A percentile compares a stretch with the other conserved stretches of the same genome.
Evolutionary conservation across 139 green algal genomes (phyloP).

Genomic region (Chlamydomonas incerta): DNA sequence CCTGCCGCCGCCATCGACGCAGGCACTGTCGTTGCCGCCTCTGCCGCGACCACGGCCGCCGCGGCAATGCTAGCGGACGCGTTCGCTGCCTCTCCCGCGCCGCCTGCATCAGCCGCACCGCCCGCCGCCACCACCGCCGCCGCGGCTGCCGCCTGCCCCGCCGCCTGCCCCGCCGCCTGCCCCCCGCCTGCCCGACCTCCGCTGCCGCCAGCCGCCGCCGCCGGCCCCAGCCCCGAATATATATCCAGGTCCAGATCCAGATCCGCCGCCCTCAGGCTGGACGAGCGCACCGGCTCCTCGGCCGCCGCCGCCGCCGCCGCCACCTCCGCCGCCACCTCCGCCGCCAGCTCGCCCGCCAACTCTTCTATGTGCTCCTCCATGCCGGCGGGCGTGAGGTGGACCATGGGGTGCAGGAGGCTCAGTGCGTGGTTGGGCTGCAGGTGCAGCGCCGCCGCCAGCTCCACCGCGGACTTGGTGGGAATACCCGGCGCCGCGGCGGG

Average conservation of each 20-base stretch:
- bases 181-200: not conserved
- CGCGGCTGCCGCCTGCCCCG: not conserved
- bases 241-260: conserved; percentile 13
- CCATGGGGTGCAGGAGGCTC: conserved; percentile 17
- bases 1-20: not conserved
- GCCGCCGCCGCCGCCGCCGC: not conserved
- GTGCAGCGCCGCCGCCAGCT: not conserved
- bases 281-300: too few relatives aligned
- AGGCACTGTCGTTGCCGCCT: not conserved
- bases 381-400: conserved; percentile 27
- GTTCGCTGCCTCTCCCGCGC: too few relatives aligned
- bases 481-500: not conserved
- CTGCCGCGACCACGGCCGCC: not conserved
- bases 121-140: not conserved
- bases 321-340: conserved; percentile 20
- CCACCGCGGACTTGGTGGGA: not conserved
- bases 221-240: not conserved
- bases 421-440: not conserved
- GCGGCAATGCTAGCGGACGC: too few relatives aligned
- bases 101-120: not conserved
- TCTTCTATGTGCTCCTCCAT: conserved; percentile 38
- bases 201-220: not conserved
- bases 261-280: not conserved
- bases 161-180: not conserved
- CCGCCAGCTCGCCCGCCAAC: conserved; percentile 33